Conservation (phyloP, 1,139 yeast species). For the Suhomyces coccinellae region DNA sequence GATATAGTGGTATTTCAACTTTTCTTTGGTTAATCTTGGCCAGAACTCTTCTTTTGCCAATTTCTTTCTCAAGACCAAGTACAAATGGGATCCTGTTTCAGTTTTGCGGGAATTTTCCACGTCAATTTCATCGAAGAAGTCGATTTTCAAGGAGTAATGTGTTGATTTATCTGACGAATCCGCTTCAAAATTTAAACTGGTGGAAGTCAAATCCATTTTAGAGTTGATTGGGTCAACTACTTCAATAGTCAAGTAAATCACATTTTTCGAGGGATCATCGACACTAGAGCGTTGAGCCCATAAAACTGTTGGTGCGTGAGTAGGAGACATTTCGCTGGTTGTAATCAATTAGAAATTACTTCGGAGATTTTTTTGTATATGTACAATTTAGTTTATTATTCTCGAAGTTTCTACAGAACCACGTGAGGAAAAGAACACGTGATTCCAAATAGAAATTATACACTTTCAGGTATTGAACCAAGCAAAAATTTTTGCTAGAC, state of each 20-base stretch:
- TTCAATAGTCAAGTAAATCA: constrained; percentile 71
- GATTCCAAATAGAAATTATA: background rate
- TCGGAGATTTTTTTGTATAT: background rate
- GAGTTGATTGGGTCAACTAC: constrained; percentile 70
- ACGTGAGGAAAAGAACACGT: background rate
- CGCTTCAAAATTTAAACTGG: constrained; percentile 58
- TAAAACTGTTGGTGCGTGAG: constrained; percentile 45
- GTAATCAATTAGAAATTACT: background rate
- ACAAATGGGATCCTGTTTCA: constrained; percentile 65
- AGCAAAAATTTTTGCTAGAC: background rate
- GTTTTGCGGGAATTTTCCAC: constrained; percentile 65
- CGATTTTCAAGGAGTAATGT: constrained; percentile 60
- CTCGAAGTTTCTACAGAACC: constrained; percentile 13
- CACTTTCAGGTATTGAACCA: no score
- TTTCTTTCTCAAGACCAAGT: constrained; percentile 71
- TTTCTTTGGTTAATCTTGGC: constrained; percentile 33
- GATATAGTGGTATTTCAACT: constrained; percentile 66
- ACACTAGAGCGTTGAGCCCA: constrained; percentile 97
- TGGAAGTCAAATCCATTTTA: constrained; percentile 61
- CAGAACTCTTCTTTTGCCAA: constrained; percentile 55
- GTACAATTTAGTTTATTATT: constrained; percentile 1
- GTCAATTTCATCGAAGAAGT: constrained; percentile 72
- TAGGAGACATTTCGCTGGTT: constrained; percentile 11
- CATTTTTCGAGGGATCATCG: constrained; percentile 68
- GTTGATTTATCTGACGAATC: constrained; percentile 47